phyloP scores from a whole-genome alignment of 2,329 filamentous ascomycete species.

The Monilinia polystroma region DNA sequence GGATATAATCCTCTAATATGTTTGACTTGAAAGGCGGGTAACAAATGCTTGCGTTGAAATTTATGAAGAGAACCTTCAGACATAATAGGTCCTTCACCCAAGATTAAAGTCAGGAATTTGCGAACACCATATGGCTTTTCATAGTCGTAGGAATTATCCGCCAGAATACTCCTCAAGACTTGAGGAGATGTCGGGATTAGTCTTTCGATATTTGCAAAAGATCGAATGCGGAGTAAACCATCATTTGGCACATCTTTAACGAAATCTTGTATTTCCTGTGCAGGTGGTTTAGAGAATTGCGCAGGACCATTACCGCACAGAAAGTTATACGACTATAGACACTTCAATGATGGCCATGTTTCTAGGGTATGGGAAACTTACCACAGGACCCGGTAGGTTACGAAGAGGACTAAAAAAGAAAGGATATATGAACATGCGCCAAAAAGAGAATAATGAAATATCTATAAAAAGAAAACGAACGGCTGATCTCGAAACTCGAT shows the following conservation, averaged over 20 bases:
- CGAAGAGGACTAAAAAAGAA: constrained; percentile 27
- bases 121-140: constrained; percentile 58
- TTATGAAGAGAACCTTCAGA: constrained; percentile 86
- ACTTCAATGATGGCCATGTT: not conserved
- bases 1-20: constrained; percentile 82
- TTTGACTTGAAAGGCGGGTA: constrained; percentile 77
- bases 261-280: constrained; percentile 37
- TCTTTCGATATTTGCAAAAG: constrained; percentile 59
- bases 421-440: constrained; percentile 24
- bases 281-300: constrained; percentile 12
- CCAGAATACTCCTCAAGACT: constrained; percentile 65
- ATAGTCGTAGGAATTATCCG: constrained; percentile 68
- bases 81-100: constrained; percentile 67
- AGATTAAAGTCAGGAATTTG: constrained; percentile 57
- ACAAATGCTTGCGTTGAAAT: constrained; percentile 69
- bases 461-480: constrained; percentile 15
- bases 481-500: constrained; percentile 15
- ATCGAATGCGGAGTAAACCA: constrained; percentile 64
- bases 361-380: constrained; percentile 3
- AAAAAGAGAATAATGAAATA: constrained; percentile 4
- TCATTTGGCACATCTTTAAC: constrained; percentile 60
- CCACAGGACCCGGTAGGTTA: constrained; percentile 23
- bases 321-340: constrained; percentile 8
- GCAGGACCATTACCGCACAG: constrained; percentile 11
- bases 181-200: constrained; percentile 59